Conservation (phyloP, 257 asterid genomes). For the Lycium ferocissimum region DNA sequence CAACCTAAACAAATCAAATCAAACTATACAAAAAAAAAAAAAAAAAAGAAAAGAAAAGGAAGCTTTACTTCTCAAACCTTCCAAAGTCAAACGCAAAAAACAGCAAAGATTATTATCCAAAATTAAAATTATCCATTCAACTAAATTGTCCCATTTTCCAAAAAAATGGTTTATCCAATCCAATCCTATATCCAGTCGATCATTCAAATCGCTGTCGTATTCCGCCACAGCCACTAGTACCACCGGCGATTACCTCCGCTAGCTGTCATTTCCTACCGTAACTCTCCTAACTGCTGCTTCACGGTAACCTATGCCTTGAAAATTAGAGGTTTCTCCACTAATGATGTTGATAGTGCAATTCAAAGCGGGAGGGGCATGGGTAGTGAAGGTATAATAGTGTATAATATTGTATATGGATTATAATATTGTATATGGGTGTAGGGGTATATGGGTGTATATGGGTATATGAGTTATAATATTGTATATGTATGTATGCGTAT, state of each 20-base stretch:
- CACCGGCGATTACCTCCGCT: slow-evolving; percentile 43
- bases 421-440: too few relatives aligned
- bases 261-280: slow-evolving; percentile 51
- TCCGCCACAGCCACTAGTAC: slow-evolving; percentile 46
- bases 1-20: too few relatives aligned
- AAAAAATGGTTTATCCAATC: slow-evolving; percentile 25
- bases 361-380: too few relatives aligned
- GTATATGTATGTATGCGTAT: too few relatives aligned
- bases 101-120: background rate
- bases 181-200: slow-evolving; percentile 69
- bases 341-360: slow-evolving; percentile 33
- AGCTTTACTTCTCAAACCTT: background rate
- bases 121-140: background rate
- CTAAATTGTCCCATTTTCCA: background rate
- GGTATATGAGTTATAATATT: too few relatives aligned
- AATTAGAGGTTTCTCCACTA: slow-evolving; percentile 57
- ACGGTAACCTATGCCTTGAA: slow-evolving; percentile 19
- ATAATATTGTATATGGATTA: too few relatives aligned
- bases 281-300: slow-evolving; percentile 35
- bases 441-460: too few relatives aligned
- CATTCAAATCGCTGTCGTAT: slow-evolving; percentile 62
- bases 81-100: background rate
- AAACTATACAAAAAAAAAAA: too few relatives aligned
- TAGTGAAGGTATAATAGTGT: too few relatives aligned
- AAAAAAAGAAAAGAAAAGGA: too few relatives aligned